phyloP scores from a whole-genome alignment of 768 basidiomycete species.

The Pholiota molesta region DNA sequence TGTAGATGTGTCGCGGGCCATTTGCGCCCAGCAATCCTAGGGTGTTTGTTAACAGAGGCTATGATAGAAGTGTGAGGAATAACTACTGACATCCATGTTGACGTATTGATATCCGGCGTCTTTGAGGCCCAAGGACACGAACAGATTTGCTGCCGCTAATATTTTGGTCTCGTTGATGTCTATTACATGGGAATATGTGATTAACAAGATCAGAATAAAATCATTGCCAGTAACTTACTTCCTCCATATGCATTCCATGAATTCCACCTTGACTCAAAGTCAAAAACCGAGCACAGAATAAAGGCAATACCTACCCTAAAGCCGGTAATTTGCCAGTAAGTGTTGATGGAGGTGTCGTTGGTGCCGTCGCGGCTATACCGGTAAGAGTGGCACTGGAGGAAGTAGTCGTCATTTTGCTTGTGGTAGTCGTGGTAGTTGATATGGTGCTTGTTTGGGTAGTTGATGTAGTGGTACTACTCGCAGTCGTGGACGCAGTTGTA shows the following conservation, averaged over 20 bases:
- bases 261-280: conserved; percentile 46
- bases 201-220: neutral
- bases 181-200: conserved; percentile 16
- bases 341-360: conserved; percentile 43
- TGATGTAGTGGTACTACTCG: neutral
- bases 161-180: conserved; percentile 49
- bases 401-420: neutral
- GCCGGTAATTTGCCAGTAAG: conserved; percentile 48
- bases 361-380: conserved; percentile 35
- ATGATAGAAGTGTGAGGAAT: neutral
- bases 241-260: conserved; percentile 55
- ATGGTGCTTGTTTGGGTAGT: neutral
- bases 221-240: neutral
- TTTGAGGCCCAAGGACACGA: conserved; percentile 49
- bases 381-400: conserved; percentile 21
- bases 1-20: conserved; percentile 41
- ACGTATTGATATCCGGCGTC: conserved; percentile 53
- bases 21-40: conserved; percentile 54
- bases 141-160: conserved; percentile 47
- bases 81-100: conserved; percentile 50
- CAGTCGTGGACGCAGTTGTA: conserved; percentile 13
- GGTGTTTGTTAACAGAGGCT: neutral
- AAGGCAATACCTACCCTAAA: conserved; percentile 37
- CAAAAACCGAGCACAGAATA: neutral
- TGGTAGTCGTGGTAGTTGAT: neutral